Percentiles rank a stretch among this genome's conserved stretches.
Conservation (phyloP, 2,329 filamentous ascomycete species). For the Stagonosporopsis cucurbitacearum region DNA sequence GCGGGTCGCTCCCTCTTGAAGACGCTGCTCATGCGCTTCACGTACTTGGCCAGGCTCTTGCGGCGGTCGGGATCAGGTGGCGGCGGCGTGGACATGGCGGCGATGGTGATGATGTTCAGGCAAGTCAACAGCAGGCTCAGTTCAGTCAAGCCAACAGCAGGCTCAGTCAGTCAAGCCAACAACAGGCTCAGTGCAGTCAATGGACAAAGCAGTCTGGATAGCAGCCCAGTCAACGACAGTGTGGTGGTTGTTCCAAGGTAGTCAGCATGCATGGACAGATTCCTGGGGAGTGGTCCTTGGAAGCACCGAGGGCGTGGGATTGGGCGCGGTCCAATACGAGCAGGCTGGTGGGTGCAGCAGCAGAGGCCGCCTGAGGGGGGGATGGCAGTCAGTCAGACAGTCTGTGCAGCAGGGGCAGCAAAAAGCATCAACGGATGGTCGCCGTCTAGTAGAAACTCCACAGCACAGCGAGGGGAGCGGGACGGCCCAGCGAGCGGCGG, state of each 20-base stretch:
- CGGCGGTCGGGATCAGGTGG: constrained; percentile 32
- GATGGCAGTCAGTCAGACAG: background rate
- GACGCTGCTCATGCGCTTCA: constrained; percentile 50
- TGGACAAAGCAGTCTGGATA: no score
- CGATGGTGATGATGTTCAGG: no score
- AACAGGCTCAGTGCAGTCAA: constrained; percentile 3
- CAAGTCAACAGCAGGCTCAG: no score
- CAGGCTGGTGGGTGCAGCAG: constrained; percentile 4
- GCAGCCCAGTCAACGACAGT: constrained; percentile 30
- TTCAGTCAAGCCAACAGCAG: constrained; percentile 1
- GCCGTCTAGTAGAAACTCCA: constrained; percentile 20
- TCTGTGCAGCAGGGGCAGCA: background rate
- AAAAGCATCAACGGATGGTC: background rate
- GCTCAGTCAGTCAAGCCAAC: no score
- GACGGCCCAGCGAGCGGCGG: constrained; percentile 21
- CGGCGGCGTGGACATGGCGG: constrained; percentile 40
- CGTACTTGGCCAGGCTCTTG: constrained; percentile 48
- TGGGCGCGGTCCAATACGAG: constrained; percentile 14
- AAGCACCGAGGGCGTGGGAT: constrained; percentile 32
- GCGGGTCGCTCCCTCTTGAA: constrained; percentile 47
- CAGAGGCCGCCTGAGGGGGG: background rate
- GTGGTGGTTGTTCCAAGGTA: constrained; percentile 25
- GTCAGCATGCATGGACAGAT: constrained; percentile 15
- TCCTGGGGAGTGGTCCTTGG: constrained; percentile 35
- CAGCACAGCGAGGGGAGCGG: constrained; percentile 15